Evolutionary conservation across 345 rosid genomes (phyloP).

Genomic region (Theobroma cacao): DNA sequence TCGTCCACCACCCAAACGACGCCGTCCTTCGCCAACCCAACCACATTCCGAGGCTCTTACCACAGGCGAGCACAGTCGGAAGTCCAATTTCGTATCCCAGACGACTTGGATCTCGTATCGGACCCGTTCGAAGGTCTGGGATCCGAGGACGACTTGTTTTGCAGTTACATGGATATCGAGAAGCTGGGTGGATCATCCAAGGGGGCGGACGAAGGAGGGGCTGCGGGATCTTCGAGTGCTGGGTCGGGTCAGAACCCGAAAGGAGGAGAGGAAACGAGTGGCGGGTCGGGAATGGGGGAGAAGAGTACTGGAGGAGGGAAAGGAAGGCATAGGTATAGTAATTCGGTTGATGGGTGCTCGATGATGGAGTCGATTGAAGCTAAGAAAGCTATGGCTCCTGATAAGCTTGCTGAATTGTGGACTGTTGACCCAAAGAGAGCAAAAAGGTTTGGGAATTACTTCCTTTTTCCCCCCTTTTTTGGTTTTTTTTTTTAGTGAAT

Average conservation of each 20-base stretch:
- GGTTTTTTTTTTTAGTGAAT: not conserved
- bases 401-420: slow-evolving; percentile 88
- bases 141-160: slow-evolving; percentile 79
- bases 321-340: slow-evolving; percentile 81
- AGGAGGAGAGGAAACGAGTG: slow-evolving; percentile 31
- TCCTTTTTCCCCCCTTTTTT: not conserved
- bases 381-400: slow-evolving; percentile 95
- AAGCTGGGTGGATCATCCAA: slow-evolving; percentile 61
- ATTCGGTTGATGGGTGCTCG: slow-evolving; percentile 69
- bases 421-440: slow-evolving; percentile 78
- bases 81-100: slow-evolving; percentile 72
- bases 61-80: slow-evolving; percentile 87
- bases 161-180: slow-evolving; percentile 82
- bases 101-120: slow-evolving; percentile 63
- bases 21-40: slow-evolving; percentile 13
- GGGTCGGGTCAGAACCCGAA: slow-evolving; percentile 20
- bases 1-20: not conserved
- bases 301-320: slow-evolving; percentile 15
- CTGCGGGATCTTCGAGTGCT: slow-evolving; percentile 29
- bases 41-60: slow-evolving; percentile 41
- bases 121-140: slow-evolving; percentile 66
- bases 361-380: slow-evolving; percentile 70
- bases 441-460: slow-evolving; percentile 54
- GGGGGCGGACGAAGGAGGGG: slow-evolving; percentile 12
- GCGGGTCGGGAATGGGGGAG: slow-evolving; percentile 19